Evolutionary conservation across 768 basidiomycete genomes (phyloP), one percentile per base, ranked within the genome.

Genomic region (Trametes maxima): DNA sequence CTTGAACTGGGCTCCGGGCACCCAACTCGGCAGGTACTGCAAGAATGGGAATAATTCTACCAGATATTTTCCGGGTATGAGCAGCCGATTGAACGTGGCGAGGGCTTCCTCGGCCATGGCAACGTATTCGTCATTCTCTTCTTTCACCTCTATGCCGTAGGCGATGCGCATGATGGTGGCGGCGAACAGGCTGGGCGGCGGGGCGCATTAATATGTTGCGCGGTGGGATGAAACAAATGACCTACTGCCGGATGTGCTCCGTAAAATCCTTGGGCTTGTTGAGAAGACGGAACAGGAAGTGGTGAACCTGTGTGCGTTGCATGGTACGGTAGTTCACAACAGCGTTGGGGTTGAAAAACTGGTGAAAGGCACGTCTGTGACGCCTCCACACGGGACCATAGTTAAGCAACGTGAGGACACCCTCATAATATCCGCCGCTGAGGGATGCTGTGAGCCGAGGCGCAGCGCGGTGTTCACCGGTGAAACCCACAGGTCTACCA

Each of bases 401-500:
- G 25, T 49, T 16, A 22, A 61, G 22, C 36, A 49, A 19, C 2
- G 46, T 43, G 19, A 61, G 6, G 1, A 48, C 54, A 53, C 60
- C 55, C 2, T 56, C 60, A 48, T 55, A 55, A 11, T 33, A 33
- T 33, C 60, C 60, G 36, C 44, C 53, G 3, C 60, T 61, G 11
- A 6, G 28, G 12, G 17, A 28, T 12, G n/a, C 43, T 35, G 35
- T 57, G 21, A 52, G 35, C 19, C 22, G 6, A 10, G 13, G 40
- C 17, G 16, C 14, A 2, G 16, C 36, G 10, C 13, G n/a, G 11
- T 13, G 8, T 6, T 2, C 21, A n/a, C 19, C 35, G 8, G 19
- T 5, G 44, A 16, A 22, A 84, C 86, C 65, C 67, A 89, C 82
- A 91, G 77, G 56, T 92, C 88, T 88, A 92, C 90, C 42, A 88